Percentiles rank a stretch among this genome's conserved stretches.
phyloP scores from a whole-genome alignment of 805 yeast genomes.

The Torulaspora indica region DNA sequence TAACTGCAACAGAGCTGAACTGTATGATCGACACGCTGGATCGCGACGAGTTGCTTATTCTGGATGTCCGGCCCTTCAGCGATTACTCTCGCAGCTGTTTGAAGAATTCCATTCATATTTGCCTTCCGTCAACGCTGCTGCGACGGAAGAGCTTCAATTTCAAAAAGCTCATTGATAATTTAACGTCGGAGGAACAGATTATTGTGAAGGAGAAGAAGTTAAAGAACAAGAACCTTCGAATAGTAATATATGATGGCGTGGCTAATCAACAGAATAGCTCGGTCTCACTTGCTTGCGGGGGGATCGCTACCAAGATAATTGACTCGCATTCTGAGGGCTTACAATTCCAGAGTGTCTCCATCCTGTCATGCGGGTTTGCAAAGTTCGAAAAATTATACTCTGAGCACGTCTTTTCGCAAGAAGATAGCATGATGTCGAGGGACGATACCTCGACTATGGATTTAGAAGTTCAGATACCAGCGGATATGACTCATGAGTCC shows the following conservation, averaged over 20 bases:
- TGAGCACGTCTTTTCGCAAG: conserved; percentile 9
- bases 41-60: conserved; percentile 15
- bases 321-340: conserved; percentile 9
- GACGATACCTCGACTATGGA: conserved; percentile 5
- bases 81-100: conserved; percentile 62
- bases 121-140: conserved; percentile 84
- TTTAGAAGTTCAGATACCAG: conserved; percentile 7
- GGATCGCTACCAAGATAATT: conserved; percentile 28
- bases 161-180: conserved; percentile 54
- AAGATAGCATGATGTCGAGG: conserved; percentile 1
- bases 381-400: conserved; percentile 22
- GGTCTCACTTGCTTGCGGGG: conserved; percentile 28
- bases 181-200: conserved; percentile 46
- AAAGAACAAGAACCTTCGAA: conserved; percentile 16
- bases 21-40: conserved; percentile 8
- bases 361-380: conserved; percentile 23
- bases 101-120: conserved; percentile 61
- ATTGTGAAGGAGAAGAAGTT: conserved; percentile 8
- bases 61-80: conserved; percentile 76
- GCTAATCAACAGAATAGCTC: conserved; percentile 22
- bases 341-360: conserved; percentile 10
- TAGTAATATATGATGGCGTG: conserved; percentile 28
- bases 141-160: conserved; percentile 70
- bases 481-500: conserved; percentile 1
- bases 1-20: conserved; percentile 24